Evolutionary conservation across 805 yeast species (phyloP).

Genomic region (Saccharomyces mikatae): DNA sequence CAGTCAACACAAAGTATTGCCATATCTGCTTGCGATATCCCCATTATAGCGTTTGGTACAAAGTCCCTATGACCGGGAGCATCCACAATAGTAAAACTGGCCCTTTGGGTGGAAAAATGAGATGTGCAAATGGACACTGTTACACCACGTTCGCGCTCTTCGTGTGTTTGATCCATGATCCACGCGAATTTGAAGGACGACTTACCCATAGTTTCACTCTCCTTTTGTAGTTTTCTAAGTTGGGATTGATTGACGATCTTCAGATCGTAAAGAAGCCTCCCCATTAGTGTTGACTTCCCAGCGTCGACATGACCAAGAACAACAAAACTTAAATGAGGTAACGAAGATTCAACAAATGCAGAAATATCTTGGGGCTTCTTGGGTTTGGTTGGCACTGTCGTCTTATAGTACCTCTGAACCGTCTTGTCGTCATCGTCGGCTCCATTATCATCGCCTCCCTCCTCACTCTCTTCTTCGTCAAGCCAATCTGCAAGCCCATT

Average conservation of each 20-base stretch:
- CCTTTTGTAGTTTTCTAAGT: conserved; percentile 91
- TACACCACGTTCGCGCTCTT: conserved; percentile 97
- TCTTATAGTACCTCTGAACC: conserved; percentile 25
- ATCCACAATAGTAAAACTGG: conserved; percentile 93
- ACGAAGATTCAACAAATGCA: conserved; percentile 76
- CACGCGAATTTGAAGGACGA: conserved; percentile 98
- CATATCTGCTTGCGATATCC: conserved; percentile 98
- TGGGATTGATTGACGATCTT: conserved; percentile 96
- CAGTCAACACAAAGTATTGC: conserved; percentile 95
- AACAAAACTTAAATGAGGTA: conserved; percentile 91
- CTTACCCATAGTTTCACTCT: conserved; percentile 97
- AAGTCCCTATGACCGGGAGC: conserved; percentile 99
- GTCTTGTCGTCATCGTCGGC: conserved; percentile 21
- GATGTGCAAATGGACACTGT: conserved; percentile 98
- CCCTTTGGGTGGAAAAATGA: conserved; percentile 86
- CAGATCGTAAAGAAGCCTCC: conserved; percentile 82
- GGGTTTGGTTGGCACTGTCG: conserved; percentile 26
- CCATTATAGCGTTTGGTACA: conserved; percentile 97
- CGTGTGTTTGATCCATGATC: conserved; percentile 98
- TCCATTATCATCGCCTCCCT: conserved; percentile 9
- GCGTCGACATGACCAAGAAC: conserved; percentile 99
- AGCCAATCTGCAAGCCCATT: conserved; percentile 8
- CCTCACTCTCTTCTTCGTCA: conserved; percentile 16
- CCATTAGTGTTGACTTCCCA: conserved; percentile 98
- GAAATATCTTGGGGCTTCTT: conserved; percentile 49